phyloP scores from a whole-genome alignment of 176 grass and related monocot species.

The Puccinellia tenuiflora region DNA sequence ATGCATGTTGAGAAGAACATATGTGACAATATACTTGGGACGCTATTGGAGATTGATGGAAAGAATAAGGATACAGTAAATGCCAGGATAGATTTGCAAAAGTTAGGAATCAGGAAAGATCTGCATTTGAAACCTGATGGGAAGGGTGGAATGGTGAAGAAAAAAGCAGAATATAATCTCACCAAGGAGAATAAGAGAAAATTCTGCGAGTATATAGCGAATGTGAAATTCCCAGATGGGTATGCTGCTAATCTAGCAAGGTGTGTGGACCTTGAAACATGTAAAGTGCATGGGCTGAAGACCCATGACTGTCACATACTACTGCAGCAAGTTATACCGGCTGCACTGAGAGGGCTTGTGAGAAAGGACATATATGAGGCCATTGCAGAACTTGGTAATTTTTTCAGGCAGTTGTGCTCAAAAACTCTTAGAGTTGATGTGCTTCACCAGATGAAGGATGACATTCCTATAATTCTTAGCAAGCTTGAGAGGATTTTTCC shows the following conservation, averaged over 20 bases:
- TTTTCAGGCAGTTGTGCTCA: neutral
- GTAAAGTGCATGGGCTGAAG: neutral
- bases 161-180: neutral
- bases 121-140: neutral
- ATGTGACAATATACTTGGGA: neutral
- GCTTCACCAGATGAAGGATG: neutral
- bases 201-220: neutral
- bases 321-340: neutral
- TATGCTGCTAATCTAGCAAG: neutral
- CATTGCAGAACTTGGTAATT: neutral
- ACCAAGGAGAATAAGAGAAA: neutral
- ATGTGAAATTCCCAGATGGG: neutral
- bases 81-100: neutral
- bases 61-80: neutral
- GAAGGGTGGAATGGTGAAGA: neutral
- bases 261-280: neutral
- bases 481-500: neutral
- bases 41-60: neutral
- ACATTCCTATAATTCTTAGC: neutral
- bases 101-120: neutral
- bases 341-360: neutral
- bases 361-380: neutral
- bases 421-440: neutral
- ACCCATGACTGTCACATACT: neutral
- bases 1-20: constrained; percentile 2